Conservation (phyloP, 495 filamentous ascomycete genomes). For the Neurospora africana region DNA sequence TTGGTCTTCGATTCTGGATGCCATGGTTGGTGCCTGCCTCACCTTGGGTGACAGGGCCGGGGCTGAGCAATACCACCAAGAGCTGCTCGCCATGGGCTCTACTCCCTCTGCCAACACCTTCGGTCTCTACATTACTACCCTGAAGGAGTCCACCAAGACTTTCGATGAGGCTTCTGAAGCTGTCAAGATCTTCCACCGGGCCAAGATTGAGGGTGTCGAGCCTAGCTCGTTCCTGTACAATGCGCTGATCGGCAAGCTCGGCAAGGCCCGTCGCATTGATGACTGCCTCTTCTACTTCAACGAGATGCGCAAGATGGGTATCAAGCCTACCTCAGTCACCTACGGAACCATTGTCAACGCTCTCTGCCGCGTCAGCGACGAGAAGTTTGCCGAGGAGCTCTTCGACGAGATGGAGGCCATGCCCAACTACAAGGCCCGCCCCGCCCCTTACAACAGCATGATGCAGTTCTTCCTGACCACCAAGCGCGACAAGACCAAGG, state of each 20-base stretch:
- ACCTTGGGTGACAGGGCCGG: constrained; percentile 67
- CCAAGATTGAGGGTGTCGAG: constrained; percentile 86
- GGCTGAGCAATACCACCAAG: constrained; percentile 79
- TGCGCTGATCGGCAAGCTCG: constrained; percentile 93
- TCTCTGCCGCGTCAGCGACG: constrained; percentile 90
- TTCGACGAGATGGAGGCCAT: constrained; percentile 99
- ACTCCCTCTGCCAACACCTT: constrained; percentile 96
- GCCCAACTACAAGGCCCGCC: constrained; percentile 96
- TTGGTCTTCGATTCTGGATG: constrained; percentile 88
- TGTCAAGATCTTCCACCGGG: constrained; percentile 90
- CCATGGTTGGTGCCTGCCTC: constrained; percentile 91
- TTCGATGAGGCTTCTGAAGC: constrained; percentile 96
- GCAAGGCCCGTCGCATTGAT: constrained; percentile 93
- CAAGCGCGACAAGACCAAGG: constrained; percentile 88
- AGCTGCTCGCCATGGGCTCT: constrained; percentile 75
- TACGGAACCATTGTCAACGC: constrained; percentile 98
- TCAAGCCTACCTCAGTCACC: constrained; percentile 92
- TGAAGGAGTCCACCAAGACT: constrained; percentile 92
- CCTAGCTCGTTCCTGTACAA: constrained; percentile 97
- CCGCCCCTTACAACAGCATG: constrained; percentile 95
- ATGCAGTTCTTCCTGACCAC: constrained; percentile 99
- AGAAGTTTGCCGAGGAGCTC: constrained; percentile 93
- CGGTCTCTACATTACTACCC: constrained; percentile 93
- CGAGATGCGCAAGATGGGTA: constrained; percentile 87
- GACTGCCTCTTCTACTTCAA: constrained; percentile 96